Conservation (phyloP, 768 basidiomycete species). For the Boletellus ananiceps region DNA sequence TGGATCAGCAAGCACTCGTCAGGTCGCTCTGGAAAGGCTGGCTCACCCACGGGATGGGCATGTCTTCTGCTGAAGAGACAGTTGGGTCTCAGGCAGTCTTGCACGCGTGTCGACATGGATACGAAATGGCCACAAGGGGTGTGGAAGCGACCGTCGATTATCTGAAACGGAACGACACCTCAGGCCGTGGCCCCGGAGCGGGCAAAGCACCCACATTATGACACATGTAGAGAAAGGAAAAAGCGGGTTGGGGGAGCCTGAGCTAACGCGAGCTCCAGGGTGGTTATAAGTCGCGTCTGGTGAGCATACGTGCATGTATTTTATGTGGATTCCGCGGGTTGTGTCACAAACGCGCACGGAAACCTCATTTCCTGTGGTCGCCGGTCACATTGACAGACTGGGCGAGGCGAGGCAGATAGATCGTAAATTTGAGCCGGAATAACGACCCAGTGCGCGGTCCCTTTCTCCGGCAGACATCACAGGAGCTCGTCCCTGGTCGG, state of each 20-base stretch:
- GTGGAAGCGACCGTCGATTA: constrained; percentile 74
- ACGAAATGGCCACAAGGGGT: constrained; percentile 67
- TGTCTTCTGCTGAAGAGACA: constrained; percentile 73
- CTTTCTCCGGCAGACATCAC: constrained; percentile 13
- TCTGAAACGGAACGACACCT: constrained; percentile 34
- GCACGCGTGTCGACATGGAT: constrained; percentile 61
- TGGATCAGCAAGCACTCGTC: constrained; percentile 12
- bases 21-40: not conserved
- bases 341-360: constrained; percentile 36
- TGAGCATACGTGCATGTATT: constrained; percentile 15
- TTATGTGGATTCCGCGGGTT: constrained; percentile 29
- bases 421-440: constrained; percentile 17
- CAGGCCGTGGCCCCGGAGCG: not conserved
- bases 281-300: constrained; percentile 15
- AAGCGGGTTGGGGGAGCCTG: constrained; percentile 17
- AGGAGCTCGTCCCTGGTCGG: constrained; percentile 6
- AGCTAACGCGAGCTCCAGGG: constrained; percentile 13
- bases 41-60: constrained; percentile 48
- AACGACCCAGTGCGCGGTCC: constrained; percentile 14
- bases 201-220: constrained; percentile 53
- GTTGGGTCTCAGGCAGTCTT: constrained; percentile 60
- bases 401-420: constrained; percentile 35
- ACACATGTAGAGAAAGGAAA: constrained; percentile 47
- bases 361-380: constrained; percentile 35
- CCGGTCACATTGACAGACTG: constrained; percentile 31